Evolutionary conservation across 345 rosid species (phyloP), one percentile per base, ranked within the genome.

Genomic region (Kernera saxatilis): DNA sequence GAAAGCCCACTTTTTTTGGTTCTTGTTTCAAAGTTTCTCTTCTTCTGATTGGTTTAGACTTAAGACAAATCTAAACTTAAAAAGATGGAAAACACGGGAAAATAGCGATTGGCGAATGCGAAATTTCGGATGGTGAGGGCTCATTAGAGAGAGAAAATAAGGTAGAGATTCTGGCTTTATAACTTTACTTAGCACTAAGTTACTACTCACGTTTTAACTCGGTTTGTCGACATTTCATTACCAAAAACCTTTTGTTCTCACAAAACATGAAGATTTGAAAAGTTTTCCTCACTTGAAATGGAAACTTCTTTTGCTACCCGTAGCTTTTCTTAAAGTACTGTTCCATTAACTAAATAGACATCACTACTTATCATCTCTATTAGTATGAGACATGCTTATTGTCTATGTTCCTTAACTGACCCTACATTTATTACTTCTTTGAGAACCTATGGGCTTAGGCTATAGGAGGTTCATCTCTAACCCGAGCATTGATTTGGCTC

Each of bases 261-360:
- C 65, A 63, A 69, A 53, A 69, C 75, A 29, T 70, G 71, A 55
- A 70, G 41, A 8, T 44, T 76, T 64, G 3, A 55, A 76, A 76
- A 70, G 61, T 39, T 45, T 68, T 68, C 26, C 41, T 68, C 73
- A 52, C 74, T 53, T 60, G 25, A 59, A 67, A 59, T 51, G 37
- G 78, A 75, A 75, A 75, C 74, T 75, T 67, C 73, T 59, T 51
- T 69, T 75, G 49, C 49, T 49, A 67, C 73, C 64, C 73, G 2
- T 51, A 69, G 65, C 79, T 75, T 75, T 71, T 61, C 4, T 43
- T 56, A 43, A 69, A 62, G 65, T 26, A 61, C 13, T 26, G 36
- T 69, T 63, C 75, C 64, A 60, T 67, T 60, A 74, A 50, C 68
- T 55, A 45, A 73, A 39, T 48, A 57, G 54, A 67, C 67, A 23